Evolutionary conservation across 345 rosid species (phyloP), one percentile per base, ranked within the genome.

Genomic region (Erysimum cheiranthoides): DNA sequence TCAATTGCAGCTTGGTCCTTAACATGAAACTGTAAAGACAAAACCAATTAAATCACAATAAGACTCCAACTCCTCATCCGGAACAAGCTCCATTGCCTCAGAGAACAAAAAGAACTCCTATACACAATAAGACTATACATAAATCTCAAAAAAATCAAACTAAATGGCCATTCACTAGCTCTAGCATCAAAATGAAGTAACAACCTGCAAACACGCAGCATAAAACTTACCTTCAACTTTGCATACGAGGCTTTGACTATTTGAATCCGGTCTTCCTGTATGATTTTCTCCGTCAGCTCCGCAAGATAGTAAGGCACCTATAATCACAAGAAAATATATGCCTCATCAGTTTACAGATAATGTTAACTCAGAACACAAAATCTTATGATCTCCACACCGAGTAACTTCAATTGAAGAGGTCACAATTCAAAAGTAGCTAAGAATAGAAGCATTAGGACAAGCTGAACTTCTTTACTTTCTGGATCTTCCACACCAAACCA

Each of bases 71-170:
- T 91, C 96, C 74, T 87, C 98, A 45, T 79, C 66, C 6, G 96
- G 96, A 53, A 85, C 82, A 62, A 93, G 90, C 65, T 90, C 94
- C 93, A 93, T 88, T 21, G 87, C 84, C 83, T 93, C 98, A 76
- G 98, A 89, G 82, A 93, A 91, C 0, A 91, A 82, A 73, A 86
- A 53, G 77, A 93, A 91, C 66, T 96, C 99, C 98, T 96, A 73
- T 5, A 65, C 40, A 74, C 60, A 68, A 27, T 18, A 57, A 59
- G 53, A 71, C 1, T 7, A 51, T 3, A 30, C 35, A 46, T 61
- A 49, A 79, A 27, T 12, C 54, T 10, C n/a, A 32, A 43, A 50
- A n/a, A 13, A 0, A 49, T 36, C 4, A n/a, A 53, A 25, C 25
- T 10, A 80, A 53, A 35, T 38, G 42, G 32, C 53, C 10, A 27